Evolutionary conservation across 805 yeast genomes (phyloP), one percentile per base, ranked within the genome.

Genomic region (Ogataea wickerhamii): DNA sequence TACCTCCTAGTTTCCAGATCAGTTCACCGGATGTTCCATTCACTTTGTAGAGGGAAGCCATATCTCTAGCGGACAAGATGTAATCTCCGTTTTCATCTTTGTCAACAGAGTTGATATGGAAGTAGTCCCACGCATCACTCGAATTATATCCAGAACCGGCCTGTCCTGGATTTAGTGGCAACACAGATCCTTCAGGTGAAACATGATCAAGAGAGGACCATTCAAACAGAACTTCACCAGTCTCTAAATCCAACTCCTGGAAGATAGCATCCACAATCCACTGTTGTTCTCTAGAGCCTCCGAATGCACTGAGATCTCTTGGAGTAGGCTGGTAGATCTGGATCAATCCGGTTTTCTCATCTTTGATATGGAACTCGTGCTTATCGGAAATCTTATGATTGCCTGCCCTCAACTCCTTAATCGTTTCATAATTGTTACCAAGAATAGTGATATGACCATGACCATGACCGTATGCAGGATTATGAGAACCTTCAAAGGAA

Each of bases 101-200:
- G 38, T 63, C 68, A 24, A 63, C 64, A 2, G 68, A 63, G 37
- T 65, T 65, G 39, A 64, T 60, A 43, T 65, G 68, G 55, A 63
- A 63, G 37, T 60, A 64, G 44, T 64, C 68, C 67, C 67, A 65
- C 7, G 70, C 68, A 43, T 52, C 58, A 37, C 56, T 48, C 6
- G 63, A 57, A 27, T 56, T 56, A 34, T 37, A 51, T 2, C 67
- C 68, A n/a, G 52, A 43, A 13, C 67, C 68, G 8, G 64, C 65
- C n/a, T 48, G 52, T 4, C 60, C 65, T 18, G 53, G 48, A n/a
- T 50, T 52, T 13, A 61, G 33, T 2, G 61, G 55, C 6, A 64
- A 40, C n/a, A 53, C 55, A 1, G 67, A 60, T 30, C 58, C 63
- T 11, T 40, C 45, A 2, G 65, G 67, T 2, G 63, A 52, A 25